Base-by-base conservation (phyloP, 2,329 filamentous ascomycete genomes). In the Clarireedia sp. region DNA sequence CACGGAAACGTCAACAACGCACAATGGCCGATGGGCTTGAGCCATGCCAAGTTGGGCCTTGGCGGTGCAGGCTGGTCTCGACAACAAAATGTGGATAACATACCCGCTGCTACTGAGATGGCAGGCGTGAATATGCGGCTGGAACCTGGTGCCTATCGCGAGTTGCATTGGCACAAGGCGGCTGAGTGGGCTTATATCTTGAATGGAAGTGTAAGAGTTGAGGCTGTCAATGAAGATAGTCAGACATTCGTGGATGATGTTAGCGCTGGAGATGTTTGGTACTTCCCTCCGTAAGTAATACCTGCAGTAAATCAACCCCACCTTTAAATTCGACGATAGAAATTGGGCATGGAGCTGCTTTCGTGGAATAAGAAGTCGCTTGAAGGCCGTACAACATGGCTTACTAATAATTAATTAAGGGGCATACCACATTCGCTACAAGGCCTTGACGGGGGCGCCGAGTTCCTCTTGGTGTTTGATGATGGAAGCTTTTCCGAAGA, bases 161-260 rank as follows among this genome's bases (percentile, higher is more conserved):
- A 90, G 68, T 75, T 90, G 8, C 87, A 90, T 67, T 90, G 87
- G 87, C 87, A 90, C 74, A 88, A 87, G 63, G 84, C 89, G 68
- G 86, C 85, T 38, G 87, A 90, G 66, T 90, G 87, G 86, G 85
- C 84, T 0, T 89, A 86, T 59, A 82, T 90, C 2, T 78, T 90
- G 0, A 80, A 85, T 55, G 87, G 87, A 50, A 76, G 78, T 57
- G 85, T 87, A 19, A 81, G 87, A 52, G 79, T 90, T 50, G 89
- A 86, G 0, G 86, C 83, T 0, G 77, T 90, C 17, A 86, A 90
- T 69, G 81, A 85, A 43, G 84, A 91, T 59, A 87, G 87, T 9
- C 82, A 87, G 58, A 87, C 82, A 59, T 90, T 89, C 68, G 80
- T 90, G 58, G 87, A 90, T 61, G 87, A 91, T 65, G 71, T 91